Evolutionary conservation across 108 stramenopile species (phyloP).

Genomic region (Cyclotella choctawhatcheeana): DNA sequence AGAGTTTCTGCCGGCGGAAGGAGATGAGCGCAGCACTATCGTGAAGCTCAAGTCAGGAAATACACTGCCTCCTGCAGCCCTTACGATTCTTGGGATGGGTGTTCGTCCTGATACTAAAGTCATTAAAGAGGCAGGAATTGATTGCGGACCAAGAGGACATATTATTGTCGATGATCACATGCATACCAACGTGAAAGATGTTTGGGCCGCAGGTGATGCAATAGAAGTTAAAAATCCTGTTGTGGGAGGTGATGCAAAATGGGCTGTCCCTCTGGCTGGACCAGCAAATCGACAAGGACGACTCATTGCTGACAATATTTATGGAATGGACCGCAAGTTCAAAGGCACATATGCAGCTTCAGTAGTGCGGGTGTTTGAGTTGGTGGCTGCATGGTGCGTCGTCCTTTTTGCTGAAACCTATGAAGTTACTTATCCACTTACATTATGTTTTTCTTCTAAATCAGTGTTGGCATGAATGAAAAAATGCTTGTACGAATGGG

Average conservation of each 20-base stretch:
- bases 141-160: conserved; percentile 56
- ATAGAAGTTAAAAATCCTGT: conserved; percentile 68
- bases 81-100: conserved; percentile 73
- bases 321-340: conserved; percentile 57
- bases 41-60: conserved; percentile 60
- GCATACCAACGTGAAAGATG: conserved; percentile 48
- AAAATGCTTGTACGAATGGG: conserved; percentile 57
- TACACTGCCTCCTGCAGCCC: conserved; percentile 59
- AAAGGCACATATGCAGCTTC: conserved; percentile 73
- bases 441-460: neutral
- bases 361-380: conserved; percentile 65
- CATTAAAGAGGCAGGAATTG: conserved; percentile 64
- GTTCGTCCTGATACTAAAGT: conserved; percentile 71
- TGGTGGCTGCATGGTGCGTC: conserved; percentile 52
- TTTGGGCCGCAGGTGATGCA: conserved; percentile 80
- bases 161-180: conserved; percentile 64
- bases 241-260: conserved; percentile 48
- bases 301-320: conserved; percentile 76
- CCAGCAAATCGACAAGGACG: conserved; percentile 79
- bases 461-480: conserved; percentile 71
- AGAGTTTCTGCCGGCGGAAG: conserved; percentile 57
- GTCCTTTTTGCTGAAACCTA: neutral
- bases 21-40: conserved; percentile 46
- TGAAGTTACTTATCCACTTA: neutral
- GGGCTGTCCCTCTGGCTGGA: conserved; percentile 76